These are phyloP conservation scores for Pleurotus platypus DNA, from an alignment of 768 basidiomycete genomes.

Conservation along the genomic window DNA sequence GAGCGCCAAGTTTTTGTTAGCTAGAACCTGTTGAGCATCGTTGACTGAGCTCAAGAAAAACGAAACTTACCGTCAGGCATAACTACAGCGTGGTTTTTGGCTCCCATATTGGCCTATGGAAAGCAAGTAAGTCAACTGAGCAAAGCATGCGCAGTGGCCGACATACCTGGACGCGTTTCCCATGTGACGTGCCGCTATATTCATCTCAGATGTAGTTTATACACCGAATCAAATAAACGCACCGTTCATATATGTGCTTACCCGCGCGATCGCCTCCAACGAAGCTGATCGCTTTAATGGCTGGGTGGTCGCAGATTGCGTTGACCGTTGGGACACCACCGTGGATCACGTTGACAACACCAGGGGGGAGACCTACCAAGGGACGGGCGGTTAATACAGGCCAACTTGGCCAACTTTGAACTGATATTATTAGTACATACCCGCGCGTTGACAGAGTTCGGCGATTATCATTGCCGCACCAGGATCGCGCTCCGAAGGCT, in stretches of 20 bases:
- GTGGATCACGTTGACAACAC: constrained; percentile 91
- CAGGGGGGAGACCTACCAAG: constrained; percentile 69
- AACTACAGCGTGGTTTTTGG: constrained; percentile 92
- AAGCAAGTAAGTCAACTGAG: background rate
- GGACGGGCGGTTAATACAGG: constrained; percentile 6
- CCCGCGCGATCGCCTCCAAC: constrained; percentile 94
- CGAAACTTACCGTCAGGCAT: constrained; percentile 82
- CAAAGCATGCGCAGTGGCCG: background rate
- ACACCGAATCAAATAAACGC: constrained; percentile 9
- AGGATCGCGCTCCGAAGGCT: constrained; percentile 95
- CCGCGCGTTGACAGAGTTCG: constrained; percentile 87
- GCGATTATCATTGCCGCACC: constrained; percentile 98
- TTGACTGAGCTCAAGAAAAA: background rate
- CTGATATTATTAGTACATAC: constrained; percentile 24
- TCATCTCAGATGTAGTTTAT: constrained; percentile 2
- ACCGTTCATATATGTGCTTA: constrained; percentile 90
- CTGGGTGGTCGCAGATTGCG: constrained; percentile 87
- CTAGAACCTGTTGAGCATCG: constrained; percentile 29
- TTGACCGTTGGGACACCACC: constrained; percentile 90
- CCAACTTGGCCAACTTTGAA: background rate
- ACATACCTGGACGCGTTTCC: constrained; percentile 81
- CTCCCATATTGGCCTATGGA: constrained; percentile 68
- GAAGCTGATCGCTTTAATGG: constrained; percentile 93
- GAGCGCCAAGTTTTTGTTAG: constrained; percentile 87
- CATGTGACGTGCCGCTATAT: constrained; percentile 72